These are phyloP conservation scores for Rehmannia glutinosa DNA, from an alignment of 257 asterid genomes.

Conservation along the genomic window DNA sequence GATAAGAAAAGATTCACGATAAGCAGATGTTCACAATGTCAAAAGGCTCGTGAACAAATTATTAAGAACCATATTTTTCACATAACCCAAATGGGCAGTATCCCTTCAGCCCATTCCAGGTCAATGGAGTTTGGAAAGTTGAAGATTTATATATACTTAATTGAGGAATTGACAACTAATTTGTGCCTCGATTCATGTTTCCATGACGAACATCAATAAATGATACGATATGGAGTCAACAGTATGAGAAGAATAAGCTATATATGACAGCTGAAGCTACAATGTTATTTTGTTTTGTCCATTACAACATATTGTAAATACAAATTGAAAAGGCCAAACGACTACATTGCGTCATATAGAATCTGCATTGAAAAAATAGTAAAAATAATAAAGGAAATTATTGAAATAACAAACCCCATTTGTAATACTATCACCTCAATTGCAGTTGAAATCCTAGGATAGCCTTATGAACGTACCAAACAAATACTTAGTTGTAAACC, in stretches of 20 bases:
- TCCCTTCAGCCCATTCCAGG: conserved; percentile 7
- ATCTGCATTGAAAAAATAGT: neutral
- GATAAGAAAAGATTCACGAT: conserved; percentile 5
- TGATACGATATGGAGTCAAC: neutral
- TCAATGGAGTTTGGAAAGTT: neutral
- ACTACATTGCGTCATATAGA: neutral
- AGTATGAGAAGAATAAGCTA: neutral
- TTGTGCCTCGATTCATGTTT: neutral
- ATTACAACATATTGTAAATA: neutral
- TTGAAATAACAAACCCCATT: neutral
- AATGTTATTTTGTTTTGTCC: neutral
- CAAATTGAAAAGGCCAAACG: conserved; percentile 8
- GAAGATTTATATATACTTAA: neutral
- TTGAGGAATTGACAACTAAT: neutral
- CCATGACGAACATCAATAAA: neutral
- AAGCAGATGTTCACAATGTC: neutral
- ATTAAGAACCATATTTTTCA: conserved; percentile 4
- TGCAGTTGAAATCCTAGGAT: conserved; percentile 2
- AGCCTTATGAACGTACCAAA: neutral
- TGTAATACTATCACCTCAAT: neutral
- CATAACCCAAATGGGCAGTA: neutral
- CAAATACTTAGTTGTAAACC: neutral
- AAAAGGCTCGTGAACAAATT: neutral
- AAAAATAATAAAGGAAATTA: neutral
- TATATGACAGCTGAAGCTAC: neutral